These are phyloP conservation scores for Hypoxylon subgilvum DNA, from an alignment of 495 filamentous ascomycete genomes.

Conservation along the genomic window DNA sequence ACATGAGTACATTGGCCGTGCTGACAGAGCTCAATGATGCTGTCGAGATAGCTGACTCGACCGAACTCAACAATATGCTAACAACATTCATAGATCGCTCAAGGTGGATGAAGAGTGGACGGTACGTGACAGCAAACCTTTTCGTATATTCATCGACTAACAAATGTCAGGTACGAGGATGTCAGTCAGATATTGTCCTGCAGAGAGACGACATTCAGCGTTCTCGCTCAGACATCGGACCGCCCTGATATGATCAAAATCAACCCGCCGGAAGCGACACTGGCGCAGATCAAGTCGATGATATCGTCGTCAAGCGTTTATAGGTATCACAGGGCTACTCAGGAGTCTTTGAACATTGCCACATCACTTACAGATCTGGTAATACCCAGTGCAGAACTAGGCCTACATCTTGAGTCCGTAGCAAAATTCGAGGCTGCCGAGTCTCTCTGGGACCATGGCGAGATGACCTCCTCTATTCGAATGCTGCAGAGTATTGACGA, in stretches of 20 bases:
- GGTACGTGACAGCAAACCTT: constrained; percentile 55
- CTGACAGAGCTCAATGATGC: constrained; percentile 84
- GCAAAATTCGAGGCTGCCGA: constrained; percentile 80
- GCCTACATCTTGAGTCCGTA: constrained; percentile 75
- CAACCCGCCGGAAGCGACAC: constrained; percentile 64
- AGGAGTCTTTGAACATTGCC: constrained; percentile 83
- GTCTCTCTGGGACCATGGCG: constrained; percentile 93
- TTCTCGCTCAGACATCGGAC: constrained; percentile 69
- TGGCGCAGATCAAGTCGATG: constrained; percentile 74
- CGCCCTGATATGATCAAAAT: constrained; percentile 66
- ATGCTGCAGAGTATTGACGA: constrained; percentile 79
- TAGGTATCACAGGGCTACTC: constrained; percentile 76
- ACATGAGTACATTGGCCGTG: constrained; percentile 74
- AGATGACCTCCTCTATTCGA: constrained; percentile 86
- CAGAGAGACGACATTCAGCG: constrained; percentile 80
- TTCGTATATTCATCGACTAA: constrained; percentile 30
- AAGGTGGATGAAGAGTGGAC: constrained; percentile 77
- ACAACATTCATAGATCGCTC: constrained; percentile 67
- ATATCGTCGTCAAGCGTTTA: constrained; percentile 75
- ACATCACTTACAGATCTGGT: constrained; percentile 79
- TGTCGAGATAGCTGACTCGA: constrained; percentile 60
- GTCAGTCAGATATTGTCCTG: constrained; percentile 80
- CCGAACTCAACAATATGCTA: constrained; percentile 68
- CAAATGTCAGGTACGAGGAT: constrained; percentile 70
- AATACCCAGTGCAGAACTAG: constrained; percentile 66